These are phyloP conservation scores for Fraxinus excelsior DNA, from an alignment of 257 asterid genomes.

Conservation along the genomic window DNA sequence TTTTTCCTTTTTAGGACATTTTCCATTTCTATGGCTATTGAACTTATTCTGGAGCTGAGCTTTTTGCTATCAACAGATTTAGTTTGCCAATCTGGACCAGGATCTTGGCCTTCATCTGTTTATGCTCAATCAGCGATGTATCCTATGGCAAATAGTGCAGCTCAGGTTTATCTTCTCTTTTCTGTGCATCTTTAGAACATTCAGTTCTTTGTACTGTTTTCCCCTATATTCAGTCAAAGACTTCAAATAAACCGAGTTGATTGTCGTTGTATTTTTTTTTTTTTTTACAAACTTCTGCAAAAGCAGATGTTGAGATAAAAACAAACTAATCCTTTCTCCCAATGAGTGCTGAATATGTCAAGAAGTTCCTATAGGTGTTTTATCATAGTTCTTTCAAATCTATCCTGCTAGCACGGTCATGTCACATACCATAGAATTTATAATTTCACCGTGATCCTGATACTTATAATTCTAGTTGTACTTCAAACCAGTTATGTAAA, in stretches of 20 bases:
- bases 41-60: constrained; percentile 20
- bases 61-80: constrained; percentile 56
- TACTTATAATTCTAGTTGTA: background rate
- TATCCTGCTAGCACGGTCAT: constrained; percentile 19
- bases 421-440: constrained; percentile 7
- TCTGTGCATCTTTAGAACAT: constrained; percentile 19
- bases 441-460: constrained; percentile 14
- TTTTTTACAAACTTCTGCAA: background rate
- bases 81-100: constrained; percentile 99
- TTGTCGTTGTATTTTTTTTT: background rate
- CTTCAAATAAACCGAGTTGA: background rate
- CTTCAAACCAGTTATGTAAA: background rate
- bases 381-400: background rate
- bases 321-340: too few species aligned
- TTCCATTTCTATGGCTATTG: constrained; percentile 18
- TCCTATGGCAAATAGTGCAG: constrained; percentile 98
- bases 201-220: constrained; percentile 4
- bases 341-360: background rate
- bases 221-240: background rate
- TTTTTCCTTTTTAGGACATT: background rate
- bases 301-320: background rate
- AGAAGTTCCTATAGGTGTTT: constrained; percentile 3
- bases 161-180: constrained; percentile 68
- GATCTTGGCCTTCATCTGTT: constrained; percentile 87
- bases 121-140: constrained; percentile 86